A percentile compares a stretch with the other conserved stretches of the same genome.
Evolutionary conservation across 148 eudicot genomes (phyloP).

Genomic region (Tetragonia tetragonoides): DNA sequence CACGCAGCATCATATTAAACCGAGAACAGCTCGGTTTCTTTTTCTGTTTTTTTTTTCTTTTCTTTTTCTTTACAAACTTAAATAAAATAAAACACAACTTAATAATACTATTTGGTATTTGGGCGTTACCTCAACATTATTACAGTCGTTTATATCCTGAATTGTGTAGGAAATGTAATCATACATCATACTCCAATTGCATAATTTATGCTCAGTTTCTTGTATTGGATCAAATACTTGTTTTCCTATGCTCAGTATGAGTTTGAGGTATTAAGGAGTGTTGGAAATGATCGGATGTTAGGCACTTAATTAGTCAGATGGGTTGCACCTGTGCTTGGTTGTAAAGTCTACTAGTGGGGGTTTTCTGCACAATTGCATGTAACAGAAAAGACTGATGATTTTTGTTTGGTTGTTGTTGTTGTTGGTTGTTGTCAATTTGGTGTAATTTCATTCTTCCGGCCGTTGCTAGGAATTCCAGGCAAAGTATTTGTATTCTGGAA

Average conservation of each 20-base stretch:
- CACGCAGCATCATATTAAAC: too few relatives aligned
- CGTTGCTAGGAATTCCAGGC: neutral
- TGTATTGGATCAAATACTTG: too few relatives aligned
- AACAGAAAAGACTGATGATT: too few relatives aligned
- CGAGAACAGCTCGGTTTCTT: too few relatives aligned
- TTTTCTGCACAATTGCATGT: neutral
- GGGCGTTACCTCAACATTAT: too few relatives aligned
- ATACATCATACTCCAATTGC: neutral
- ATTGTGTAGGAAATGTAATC: too few relatives aligned
- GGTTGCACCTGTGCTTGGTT: neutral
- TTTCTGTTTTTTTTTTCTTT: too few relatives aligned
- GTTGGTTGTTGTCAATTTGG: neutral
- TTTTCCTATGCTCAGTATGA: neutral
- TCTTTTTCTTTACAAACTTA: too few relatives aligned
- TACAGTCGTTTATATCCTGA: too few relatives aligned
- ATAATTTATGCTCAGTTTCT: neutral
- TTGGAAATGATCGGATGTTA: neutral
- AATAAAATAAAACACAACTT: too few relatives aligned
- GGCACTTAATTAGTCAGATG: neutral
- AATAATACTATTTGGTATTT: too few relatives aligned
- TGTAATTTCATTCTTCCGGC: neutral
- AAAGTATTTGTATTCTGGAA: neutral
- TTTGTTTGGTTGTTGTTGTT: too few relatives aligned
- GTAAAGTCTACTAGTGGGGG: neutral
- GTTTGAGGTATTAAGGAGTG: neutral